Evolutionary conservation across 2,329 filamentous ascomycete species (phyloP).

Genomic region (Amphichorda felina): DNA sequence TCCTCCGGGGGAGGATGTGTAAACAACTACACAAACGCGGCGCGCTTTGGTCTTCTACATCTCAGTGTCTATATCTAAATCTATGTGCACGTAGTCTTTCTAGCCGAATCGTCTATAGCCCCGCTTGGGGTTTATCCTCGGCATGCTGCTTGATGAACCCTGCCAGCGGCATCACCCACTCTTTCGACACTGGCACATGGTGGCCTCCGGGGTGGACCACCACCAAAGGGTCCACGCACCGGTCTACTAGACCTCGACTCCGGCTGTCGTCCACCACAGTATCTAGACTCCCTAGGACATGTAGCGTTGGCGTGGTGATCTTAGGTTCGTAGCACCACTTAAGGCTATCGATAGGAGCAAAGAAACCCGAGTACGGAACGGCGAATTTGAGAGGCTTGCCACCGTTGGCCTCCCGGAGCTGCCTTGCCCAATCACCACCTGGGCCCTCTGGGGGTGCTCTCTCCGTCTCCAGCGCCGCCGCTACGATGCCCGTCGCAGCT

Average conservation of each 20-base stretch:
- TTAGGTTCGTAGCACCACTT: constrained; percentile 56
- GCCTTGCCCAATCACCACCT: constrained; percentile 27
- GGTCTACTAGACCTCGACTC: constrained; percentile 54
- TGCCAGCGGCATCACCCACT: constrained; percentile 66
- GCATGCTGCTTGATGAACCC: constrained; percentile 48
- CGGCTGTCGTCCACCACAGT: constrained; percentile 75
- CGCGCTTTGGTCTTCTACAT: neutral
- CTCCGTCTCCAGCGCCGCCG: constrained; percentile 52
- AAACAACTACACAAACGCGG: neutral
- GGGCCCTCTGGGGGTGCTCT: constrained; percentile 14
- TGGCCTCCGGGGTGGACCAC: constrained; percentile 78
- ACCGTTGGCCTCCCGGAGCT: constrained; percentile 36
- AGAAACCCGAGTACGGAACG: constrained; percentile 69
- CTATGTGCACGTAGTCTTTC: neutral
- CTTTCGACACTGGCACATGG: constrained; percentile 73
- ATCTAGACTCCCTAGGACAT: constrained; percentile 75
- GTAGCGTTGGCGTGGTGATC: constrained; percentile 66
- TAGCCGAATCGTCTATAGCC: neutral
- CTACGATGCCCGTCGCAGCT: constrained; percentile 59
- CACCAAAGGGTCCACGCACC: constrained; percentile 41
- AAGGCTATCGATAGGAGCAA: constrained; percentile 48
- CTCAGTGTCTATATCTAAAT: too few relatives aligned
- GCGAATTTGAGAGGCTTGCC: constrained; percentile 51
- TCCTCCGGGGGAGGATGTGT: neutral
- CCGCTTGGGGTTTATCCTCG: constrained; percentile 12